Conservation (phyloP, 805 yeast genomes). For the Candida coleopterorum region DNA sequence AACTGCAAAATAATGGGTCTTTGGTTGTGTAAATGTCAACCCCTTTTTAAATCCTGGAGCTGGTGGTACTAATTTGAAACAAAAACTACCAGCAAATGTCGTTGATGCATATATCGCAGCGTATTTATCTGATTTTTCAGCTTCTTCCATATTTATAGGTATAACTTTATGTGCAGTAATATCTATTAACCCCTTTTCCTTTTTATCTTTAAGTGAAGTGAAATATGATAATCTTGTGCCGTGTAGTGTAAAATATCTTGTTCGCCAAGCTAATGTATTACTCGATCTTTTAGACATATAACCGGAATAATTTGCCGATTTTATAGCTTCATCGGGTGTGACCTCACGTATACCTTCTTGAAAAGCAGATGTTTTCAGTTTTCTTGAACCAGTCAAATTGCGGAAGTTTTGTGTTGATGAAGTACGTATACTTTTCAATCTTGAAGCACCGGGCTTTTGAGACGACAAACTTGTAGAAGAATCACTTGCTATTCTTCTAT, state of each 20-base stretch:
- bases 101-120: conserved; percentile 88
- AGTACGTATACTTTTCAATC: conserved; percentile 49
- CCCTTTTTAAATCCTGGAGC: conserved; percentile 97
- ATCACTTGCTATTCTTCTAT: conserved; percentile 25
- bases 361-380: conserved; percentile 72
- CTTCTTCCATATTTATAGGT: conserved; percentile 45
- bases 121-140: conserved; percentile 65
- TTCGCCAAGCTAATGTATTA: conserved; percentile 82
- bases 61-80: conserved; percentile 92
- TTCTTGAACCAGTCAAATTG: conserved; percentile 43
- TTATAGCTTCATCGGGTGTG: conserved; percentile 73
- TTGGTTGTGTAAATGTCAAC: conserved; percentile 92
- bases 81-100: conserved; percentile 88
- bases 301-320: conserved; percentile 74
- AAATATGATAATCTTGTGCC: conserved; percentile 92
- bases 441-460: conserved; percentile 20
- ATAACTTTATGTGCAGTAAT: conserved; percentile 91
- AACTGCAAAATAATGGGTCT: conserved; percentile 93
- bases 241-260: conserved; percentile 79
- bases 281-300: conserved; percentile 94
- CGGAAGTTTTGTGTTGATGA: conserved; percentile 50
- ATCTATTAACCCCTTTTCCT: conserved; percentile 91
- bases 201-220: conserved; percentile 66
- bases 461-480: conserved; percentile 29
- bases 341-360: conserved; percentile 81